phyloP scores from a whole-genome alignment of 116 monocot species.

The Dioscorea cayenensis region DNA sequence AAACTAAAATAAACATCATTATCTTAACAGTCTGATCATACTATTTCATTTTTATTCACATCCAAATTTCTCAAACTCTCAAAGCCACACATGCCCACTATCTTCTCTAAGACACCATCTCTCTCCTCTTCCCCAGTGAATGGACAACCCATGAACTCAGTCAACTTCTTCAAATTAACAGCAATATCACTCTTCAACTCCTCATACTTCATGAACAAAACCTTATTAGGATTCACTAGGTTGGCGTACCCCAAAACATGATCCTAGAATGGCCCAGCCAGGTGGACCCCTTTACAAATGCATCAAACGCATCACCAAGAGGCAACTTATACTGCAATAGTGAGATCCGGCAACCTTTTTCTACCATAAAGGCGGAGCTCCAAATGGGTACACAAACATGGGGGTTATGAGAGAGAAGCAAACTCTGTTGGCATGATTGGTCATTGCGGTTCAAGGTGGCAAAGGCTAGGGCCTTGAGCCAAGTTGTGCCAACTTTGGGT shows the following conservation, averaged over 20 bases:
- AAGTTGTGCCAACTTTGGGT: conserved; percentile 10
- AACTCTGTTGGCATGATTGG: not conserved
- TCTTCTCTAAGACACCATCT: not conserved
- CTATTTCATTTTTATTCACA: conserved; percentile 5
- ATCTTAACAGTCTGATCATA: too few relatives aligned
- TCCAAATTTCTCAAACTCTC: conserved; percentile 10
- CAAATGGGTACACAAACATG: conserved; percentile 13
- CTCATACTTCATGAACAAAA: conserved; percentile 20
- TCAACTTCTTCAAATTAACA: conserved; percentile 4
- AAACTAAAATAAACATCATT: too few relatives aligned
- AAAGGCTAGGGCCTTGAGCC: conserved; percentile 19
- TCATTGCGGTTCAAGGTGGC: conserved; percentile 3
- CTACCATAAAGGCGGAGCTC: not conserved
- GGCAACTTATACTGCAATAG: not conserved
- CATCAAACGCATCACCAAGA: not conserved
- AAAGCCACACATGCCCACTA: conserved; percentile 8
- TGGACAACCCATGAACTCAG: conserved; percentile 14
- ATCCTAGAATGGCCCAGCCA: conserved; percentile 13
- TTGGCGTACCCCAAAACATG: conserved; percentile 5
- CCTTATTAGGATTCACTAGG: not conserved
- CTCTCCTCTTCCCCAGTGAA: conserved; percentile 10
- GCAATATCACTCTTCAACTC: conserved; percentile 5
- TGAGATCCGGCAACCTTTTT: conserved; percentile 1
- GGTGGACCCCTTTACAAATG: not conserved
- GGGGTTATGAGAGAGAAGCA: conserved; percentile 4